Evolutionary conservation across 345 rosid species (phyloP), one percentile per base, ranked within the genome.

Genomic region (Gossypium rotundifolium): DNA sequence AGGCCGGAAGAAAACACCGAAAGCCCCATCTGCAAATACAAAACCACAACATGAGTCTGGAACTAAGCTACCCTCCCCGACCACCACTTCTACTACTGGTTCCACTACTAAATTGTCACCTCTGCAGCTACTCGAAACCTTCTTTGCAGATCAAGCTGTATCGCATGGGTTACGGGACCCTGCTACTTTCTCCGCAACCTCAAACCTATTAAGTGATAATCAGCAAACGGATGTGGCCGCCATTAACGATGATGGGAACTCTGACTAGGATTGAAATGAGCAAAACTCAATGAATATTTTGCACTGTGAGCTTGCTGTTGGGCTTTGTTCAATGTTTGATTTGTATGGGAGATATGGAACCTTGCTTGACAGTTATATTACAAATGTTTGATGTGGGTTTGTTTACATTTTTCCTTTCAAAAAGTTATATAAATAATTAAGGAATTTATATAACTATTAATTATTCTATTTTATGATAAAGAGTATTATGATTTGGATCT

Each of bases 101-200:
- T 48, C 71, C 40, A 14, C 57, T 27, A 9, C 13, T 17, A 69
- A 51, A 69, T 25, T 17, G 72, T 51, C 72, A 9, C 59, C 72
- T 25, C 18, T 69, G 58, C 72, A 69, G 52, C 45, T 69, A 17
- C 72, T 69, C 14, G 72, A 69, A 51, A 51, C 25, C 60, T 69
- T 69, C 59, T 69, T 69, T 51, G 45, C 72, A 9, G 72, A 69
- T 51, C 59, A 69, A 27, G 72, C 72, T 4, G 72, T 69, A 22
- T 53, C 72, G 11, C 23, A 7, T 7, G 9, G 42, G 54, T 69
- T 51, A 51, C 6, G 25, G 44, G 60, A 51, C 23, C 9, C 44
- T 11, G 18, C 45, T 16, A 27, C 14, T 51, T 69, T 27, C 23
- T 69, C 72, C 52, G 16, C 60, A 27, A 27, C 11, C 23, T 17